Base-by-base conservation (phyloP, 2,329 filamentous ascomycete species). In the Neofusicoccum ribis region DNA sequence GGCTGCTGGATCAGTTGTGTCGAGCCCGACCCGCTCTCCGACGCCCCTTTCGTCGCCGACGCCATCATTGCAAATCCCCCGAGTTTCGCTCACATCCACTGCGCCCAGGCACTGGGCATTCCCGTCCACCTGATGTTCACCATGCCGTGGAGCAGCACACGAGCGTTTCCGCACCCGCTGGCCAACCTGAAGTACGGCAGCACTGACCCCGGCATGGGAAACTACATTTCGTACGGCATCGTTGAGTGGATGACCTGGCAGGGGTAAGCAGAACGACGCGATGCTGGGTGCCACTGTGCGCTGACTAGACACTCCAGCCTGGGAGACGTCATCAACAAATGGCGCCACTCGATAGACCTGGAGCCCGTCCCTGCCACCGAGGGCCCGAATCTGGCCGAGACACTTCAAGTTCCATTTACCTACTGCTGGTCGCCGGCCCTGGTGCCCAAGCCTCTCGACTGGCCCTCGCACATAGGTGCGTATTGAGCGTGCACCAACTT, bases 241-340 rank as follows among this genome's bases (percentile, higher is more conserved):
- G 80, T 85, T 17, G 81, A 85, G 52, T 72, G 77, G 69, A 67
- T 85, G 66, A 82, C 82, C 1, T 85, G 83, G 82, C 80, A 84
- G 69, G 82, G 81, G 78, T 79, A 68, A 56, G 69, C 43, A 4
- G 12, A 14, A 7, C 36, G 8, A 23, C 27, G 20, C 2, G 34
- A 11, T 27, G 59, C 17, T 17, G 56, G 20, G 11, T 39, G 23
- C 23, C 36, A n/a, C 27, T 65, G 68, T 60, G 17, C 64, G 5
- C 68, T 72, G 67, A 39, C 27, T 20, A 3, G 68, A 67, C 41
- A 67, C 67, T 23, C 14, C 9, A 74, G 78, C 0, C 68, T 83
- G 1, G 80, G 79, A 3, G 79, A 82, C 68, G 71, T 84, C 15
- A 80, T 84, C 59, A 84, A 84, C 67, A 65, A 67, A 5, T 84